These are phyloP conservation scores for Pseudoneurospora amorphoporcata DNA, from an alignment of 495 filamentous ascomycete species.

Conservation along the genomic window DNA sequence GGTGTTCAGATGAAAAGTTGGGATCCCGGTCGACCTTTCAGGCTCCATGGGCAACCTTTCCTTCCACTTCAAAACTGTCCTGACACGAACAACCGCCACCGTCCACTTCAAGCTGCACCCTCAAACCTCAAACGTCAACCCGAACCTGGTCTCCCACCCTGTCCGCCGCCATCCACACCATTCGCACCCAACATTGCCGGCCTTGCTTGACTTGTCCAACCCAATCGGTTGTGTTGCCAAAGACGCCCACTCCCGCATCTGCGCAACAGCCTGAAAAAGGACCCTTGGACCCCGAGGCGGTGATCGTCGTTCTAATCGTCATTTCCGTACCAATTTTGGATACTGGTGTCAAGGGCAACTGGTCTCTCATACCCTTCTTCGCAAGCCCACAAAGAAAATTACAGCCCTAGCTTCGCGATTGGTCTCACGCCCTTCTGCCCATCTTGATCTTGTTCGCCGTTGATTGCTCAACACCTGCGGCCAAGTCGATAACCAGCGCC, in stretches of 20 bases:
- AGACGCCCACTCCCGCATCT: not conserved
- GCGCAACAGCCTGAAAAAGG: not conserved
- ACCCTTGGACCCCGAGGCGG: conserved; percentile 5
- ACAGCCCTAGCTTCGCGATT: conserved; percentile 13
- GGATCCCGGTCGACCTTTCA: not conserved
- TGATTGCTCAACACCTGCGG: not conserved
- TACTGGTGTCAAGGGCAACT: conserved; percentile 14
- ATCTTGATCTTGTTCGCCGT: not conserved
- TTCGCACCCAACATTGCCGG: not conserved
- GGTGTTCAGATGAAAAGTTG: not conserved
- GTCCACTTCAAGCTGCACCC: not conserved
- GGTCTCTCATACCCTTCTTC: conserved; percentile 2
- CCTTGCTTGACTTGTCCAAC: not conserved
- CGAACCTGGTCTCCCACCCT: not conserved
- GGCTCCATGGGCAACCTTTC: not conserved
- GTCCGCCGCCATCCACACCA: not conserved
- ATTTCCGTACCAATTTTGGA: conserved; percentile 9
- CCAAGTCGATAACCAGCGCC: not conserved
- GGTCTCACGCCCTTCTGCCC: conserved; percentile 1
- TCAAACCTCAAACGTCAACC: not conserved
- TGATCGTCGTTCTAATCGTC: conserved; percentile 12
- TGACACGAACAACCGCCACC: not conserved
- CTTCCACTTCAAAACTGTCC: not conserved
- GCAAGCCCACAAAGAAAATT: conserved; percentile 7
- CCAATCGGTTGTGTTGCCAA: not conserved